Conservation (phyloP, 2,329 filamentous ascomycete genomes). For the Colletotrichum sojae region DNA sequence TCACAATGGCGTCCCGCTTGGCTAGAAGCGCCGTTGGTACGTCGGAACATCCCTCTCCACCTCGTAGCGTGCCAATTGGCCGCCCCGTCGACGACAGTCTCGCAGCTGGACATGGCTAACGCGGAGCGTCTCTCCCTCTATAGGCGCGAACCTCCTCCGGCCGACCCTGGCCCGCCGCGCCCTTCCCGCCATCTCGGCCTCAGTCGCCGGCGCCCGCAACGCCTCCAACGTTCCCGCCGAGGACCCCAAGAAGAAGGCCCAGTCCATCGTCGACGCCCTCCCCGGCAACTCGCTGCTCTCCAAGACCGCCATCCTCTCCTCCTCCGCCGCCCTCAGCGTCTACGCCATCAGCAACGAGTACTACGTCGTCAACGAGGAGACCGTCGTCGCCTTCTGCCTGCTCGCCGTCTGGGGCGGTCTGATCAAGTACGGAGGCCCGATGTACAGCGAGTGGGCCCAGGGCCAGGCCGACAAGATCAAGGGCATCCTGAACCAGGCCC, state of each 20-base stretch:
- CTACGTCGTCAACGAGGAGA: conserved; percentile 99
- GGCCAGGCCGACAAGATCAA: conserved; percentile 92
- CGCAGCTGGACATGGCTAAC: conserved; percentile 36
- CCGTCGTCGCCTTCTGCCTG: conserved; percentile 92
- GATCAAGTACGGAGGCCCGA: conserved; percentile 93
- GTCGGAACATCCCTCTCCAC: conserved; percentile 56
- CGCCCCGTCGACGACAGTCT: conserved; percentile 18
- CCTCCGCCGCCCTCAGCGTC: conserved; percentile 88
- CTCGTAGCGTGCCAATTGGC: conserved; percentile 54
- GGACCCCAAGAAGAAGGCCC: conserved; percentile 96
- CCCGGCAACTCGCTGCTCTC: conserved; percentile 93
- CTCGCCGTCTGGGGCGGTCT: conserved; percentile 93
- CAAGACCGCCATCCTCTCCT: conserved; percentile 97
- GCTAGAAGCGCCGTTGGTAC: conserved; percentile 95
- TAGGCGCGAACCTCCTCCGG: conserved; percentile 93
- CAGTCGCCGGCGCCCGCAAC: conserved; percentile 76
- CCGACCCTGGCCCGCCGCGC: conserved; percentile 82
- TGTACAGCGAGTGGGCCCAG: conserved; percentile 94
- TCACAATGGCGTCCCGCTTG: conserved; percentile 97
- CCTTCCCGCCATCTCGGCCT: conserved; percentile 80
- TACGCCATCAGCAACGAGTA: conserved; percentile 99
- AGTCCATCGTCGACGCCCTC: conserved; percentile 93
- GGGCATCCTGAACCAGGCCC: conserved; percentile 93
- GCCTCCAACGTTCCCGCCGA: conserved; percentile 84
- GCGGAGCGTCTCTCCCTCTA: conserved; percentile 44